Conservation (phyloP, 192 early-diverging fungal species). For the Phycomyces blakesleeanus region DNA sequence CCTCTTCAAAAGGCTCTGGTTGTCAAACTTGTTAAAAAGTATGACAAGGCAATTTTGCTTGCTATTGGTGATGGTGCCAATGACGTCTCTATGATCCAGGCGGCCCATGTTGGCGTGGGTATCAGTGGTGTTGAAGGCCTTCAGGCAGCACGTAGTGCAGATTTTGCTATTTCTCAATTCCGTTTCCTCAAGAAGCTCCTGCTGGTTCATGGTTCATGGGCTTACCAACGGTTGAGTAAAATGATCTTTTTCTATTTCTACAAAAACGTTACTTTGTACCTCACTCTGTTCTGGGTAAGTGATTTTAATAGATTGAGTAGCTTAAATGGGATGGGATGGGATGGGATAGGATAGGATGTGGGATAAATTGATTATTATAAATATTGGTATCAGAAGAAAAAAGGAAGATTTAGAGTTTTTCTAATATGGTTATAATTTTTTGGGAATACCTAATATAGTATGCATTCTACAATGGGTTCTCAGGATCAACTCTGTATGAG, state of each 20-base stretch:
- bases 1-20: constrained; percentile 97
- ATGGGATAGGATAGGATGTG: too few species aligned
- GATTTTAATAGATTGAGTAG: too few species aligned
- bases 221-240: constrained; percentile 92
- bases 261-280: constrained; percentile 97
- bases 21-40: constrained; percentile 95
- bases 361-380: too few species aligned
- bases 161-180: constrained; percentile 99
- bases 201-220: constrained; percentile 96
- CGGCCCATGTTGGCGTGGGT: constrained; percentile 96
- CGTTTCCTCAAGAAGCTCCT: constrained; percentile 89
- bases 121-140: constrained; percentile 95
- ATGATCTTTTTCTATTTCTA: constrained; percentile 98
- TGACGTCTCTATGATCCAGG: constrained; percentile 99
- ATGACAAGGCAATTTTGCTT: constrained; percentile 80
- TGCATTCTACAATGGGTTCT: constrained; percentile 92
- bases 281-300: constrained; percentile 92
- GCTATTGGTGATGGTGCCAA: constrained; percentile 99
- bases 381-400: too few species aligned
- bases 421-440: too few species aligned
- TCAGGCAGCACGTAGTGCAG: constrained; percentile 93
- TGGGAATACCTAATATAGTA: constrained; percentile 27
- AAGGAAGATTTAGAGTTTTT: background rate
- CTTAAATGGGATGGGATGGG: too few species aligned
- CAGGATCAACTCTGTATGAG: constrained; percentile 97